Evolutionary conservation across 805 yeast genomes (phyloP), one percentile per base, ranked within the genome.

Genomic region (Pachysolen tannophilus): DNA sequence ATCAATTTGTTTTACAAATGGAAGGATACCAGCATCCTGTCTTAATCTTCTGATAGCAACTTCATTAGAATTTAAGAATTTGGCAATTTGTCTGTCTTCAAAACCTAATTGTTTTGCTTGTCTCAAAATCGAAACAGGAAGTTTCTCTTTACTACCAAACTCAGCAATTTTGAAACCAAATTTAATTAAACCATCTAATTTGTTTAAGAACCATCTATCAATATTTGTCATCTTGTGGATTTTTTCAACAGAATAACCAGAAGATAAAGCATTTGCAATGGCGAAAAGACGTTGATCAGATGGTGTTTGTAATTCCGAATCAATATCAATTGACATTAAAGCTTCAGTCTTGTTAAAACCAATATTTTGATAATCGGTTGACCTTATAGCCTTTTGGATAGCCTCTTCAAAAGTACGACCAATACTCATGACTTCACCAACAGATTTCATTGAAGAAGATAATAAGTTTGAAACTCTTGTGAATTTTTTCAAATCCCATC

Each of bases 341-440:
- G 92, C 88, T 39, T 71, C 72, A 34, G 94, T 83, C 50, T 80
- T 77, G 57, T 74, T 79, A 78, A 92, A 92, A 41, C 99, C 99
- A 49, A 87, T 67, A 69, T 92, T 92, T 44, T 83, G 94, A 61
- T 92, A 90, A 56, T 92, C 98, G 23, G 95, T 87, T 13, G 95
- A 95, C 65, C 98, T 80, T 46, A 90, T 78, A 29, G 97, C 97
- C 70, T 90, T 90, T 68, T 92, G 97, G 72, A 90, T 81, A 24
- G 96, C 82, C 66, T 90, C 98, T 67, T 90, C 98, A 56, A 90
- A 90, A 45, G 79, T 90, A 65, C 98, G 81, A 55, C 98, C 98
- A 55, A 90, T 92, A 30, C 96, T 94, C 98, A 90, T 90, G 40
- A 90, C 98, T 64, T 90, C 98, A 60, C 98, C 98, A 37, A 90